Evolutionary conservation across 305 asterid genomes (phyloP), one percentile per base, ranked within the genome.

Genomic region (Withania somnifera): DNA sequence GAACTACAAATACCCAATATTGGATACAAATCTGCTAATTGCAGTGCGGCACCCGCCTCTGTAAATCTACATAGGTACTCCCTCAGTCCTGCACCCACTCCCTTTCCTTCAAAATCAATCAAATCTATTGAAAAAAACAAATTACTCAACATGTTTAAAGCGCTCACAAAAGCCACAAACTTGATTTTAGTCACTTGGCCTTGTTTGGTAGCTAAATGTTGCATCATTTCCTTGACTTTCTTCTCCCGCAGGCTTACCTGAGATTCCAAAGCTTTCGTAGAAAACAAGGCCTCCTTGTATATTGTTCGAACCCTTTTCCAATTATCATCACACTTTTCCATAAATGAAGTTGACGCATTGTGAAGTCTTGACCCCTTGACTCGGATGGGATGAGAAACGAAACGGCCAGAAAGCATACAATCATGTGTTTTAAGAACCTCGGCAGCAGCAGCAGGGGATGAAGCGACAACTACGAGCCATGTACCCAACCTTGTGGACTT

Each of bases 371-470:
- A 45, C 24, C 28, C 71, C 5, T 82, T 30, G 4, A 80, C 13
- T 26, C 87, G 86, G 1, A 78, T 34, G 1, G 64, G 69, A 42
- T 52, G 38, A 11, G 91, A 89, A 40, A 85, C 85, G 6, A 45
- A 26, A 9, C 89, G 85, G 0, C 86, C 90, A 0, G 91, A 88
- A 0, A 89, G 64, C 3, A 24, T 34, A 11, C 86, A 79, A 26
- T 88, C 89, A 36, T 84, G 80, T 4, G 80, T 28, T 50, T 83
- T 85, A 17, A 89, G 89, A 52, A 89, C 84, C n/a, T 83, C 85
- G 0, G 28, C n/a, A 32, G 91, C 92, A 6, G 88, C 90, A 0
- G 79, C 63, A 0, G 89, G 86, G 2, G 92, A 88, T 22, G 92
- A 86, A 24, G 68, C 92, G 2, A 88, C 78, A 19, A 89, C 63